Percentiles rank a stretch among this genome's conserved stretches.
phyloP scores from a whole-genome alignment of 352 stramenopile species.

The Pythium guiyangense region DNA sequence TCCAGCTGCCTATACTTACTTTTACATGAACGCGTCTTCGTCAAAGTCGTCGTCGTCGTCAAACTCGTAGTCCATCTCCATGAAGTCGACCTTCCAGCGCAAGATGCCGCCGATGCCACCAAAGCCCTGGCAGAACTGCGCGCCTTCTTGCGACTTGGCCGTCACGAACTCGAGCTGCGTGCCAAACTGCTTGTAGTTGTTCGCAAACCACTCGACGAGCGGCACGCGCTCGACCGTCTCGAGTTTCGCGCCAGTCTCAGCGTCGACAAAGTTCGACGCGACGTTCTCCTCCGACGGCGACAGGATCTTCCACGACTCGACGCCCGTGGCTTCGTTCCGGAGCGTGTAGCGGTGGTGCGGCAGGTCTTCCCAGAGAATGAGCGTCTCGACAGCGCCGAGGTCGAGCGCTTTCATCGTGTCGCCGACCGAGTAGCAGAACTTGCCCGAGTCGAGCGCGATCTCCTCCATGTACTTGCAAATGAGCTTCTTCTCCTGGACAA shows the following conservation, averaged over 20 bases:
- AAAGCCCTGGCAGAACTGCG: constrained; percentile 99
- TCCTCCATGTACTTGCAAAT: constrained; percentile 99
- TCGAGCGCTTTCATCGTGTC: constrained; percentile 99
- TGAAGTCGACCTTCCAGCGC: constrained; percentile 99
- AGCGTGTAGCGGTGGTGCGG: constrained; percentile 93
- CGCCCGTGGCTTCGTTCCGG: constrained; percentile 91
- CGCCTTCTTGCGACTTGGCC: constrained; percentile 96
- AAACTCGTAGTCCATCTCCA: constrained; percentile 94
- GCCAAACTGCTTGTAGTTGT: constrained; percentile 99
- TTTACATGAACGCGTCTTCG: constrained; percentile 83
- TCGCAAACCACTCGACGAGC: constrained; percentile 99
- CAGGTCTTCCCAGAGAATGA: constrained; percentile 99
- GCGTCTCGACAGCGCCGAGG: constrained; percentile 97
- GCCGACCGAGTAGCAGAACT: constrained; percentile 99
- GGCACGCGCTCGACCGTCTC: constrained; percentile 96
- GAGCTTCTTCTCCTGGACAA: constrained; percentile 99
- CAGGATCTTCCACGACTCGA: constrained; percentile 81
- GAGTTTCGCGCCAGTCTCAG: constrained; percentile 93
- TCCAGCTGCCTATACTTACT: constrained; percentile 51
- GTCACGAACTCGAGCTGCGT: constrained; percentile 99
- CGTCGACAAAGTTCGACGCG: constrained; percentile 94
- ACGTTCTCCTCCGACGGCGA: constrained; percentile 89
- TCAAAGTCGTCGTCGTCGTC: constrained; percentile 90
- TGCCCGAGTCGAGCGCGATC: constrained; percentile 98
- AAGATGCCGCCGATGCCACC: constrained; percentile 98